Percentiles rank a stretch among this genome's conserved stretches.
Evolutionary conservation across 345 rosid species (phyloP).

Genomic region (Citrus reticulata): DNA sequence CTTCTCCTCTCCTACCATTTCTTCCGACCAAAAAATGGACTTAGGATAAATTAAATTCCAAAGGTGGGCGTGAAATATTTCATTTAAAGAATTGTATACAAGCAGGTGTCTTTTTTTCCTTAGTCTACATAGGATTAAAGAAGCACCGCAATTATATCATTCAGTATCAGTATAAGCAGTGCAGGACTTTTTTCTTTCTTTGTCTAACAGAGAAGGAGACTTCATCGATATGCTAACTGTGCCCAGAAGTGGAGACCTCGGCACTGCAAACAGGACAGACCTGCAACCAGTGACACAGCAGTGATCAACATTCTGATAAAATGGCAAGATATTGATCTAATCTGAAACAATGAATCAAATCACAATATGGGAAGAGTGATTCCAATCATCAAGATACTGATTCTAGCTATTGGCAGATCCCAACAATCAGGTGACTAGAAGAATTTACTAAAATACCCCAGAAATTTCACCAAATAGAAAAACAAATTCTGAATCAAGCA

Average conservation of each 20-base stretch:
- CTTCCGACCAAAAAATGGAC: too few relatives aligned
- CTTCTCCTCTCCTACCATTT: too few relatives aligned
- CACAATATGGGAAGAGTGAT: not conserved
- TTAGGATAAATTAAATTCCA: not conserved
- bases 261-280: slow-evolving; percentile 85
- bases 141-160: not conserved
- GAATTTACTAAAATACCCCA: not conserved
- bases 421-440: not conserved
- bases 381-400: not conserved
- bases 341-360: not conserved
- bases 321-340: not conserved
- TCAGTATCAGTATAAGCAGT: not conserved
- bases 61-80: not conserved
- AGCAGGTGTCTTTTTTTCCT: not conserved
- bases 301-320: not conserved
- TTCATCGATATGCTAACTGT: slow-evolving; percentile 35
- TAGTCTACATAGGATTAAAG: slow-evolving; percentile 6
- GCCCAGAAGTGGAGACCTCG: slow-evolving; percentile 67
- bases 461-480: not conserved
- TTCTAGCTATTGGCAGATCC: not conserved
- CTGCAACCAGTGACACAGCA: slow-evolving; percentile 35
- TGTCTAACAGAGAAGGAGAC: not conserved
- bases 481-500: not conserved
- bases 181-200: not conserved
- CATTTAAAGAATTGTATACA: slow-evolving; percentile 14